These are phyloP conservation scores for Tieghemostelium lacteum DNA, from an alignment of 78 protist species.

Conservation along the genomic window DNA sequence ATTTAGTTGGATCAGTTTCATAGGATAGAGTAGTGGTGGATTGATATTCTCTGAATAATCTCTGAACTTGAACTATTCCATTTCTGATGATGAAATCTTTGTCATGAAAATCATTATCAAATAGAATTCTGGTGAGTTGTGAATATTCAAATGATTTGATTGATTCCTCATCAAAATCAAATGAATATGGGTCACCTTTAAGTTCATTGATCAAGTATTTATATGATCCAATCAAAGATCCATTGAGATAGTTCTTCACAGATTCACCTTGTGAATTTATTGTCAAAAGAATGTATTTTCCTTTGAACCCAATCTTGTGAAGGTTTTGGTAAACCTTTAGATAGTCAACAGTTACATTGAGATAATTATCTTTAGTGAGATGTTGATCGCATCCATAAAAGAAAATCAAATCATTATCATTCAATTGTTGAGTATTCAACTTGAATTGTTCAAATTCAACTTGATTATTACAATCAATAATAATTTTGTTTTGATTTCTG, in stretches of 20 bases:
- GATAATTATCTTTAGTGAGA: neutral
- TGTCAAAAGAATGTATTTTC: slow-evolving; percentile 4
- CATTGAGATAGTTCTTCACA: slow-evolving; percentile 1
- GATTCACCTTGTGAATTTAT: neutral
- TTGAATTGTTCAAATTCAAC: no score
- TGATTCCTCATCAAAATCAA: slow-evolving; percentile 36
- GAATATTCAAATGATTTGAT: no score
- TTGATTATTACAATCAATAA: no score
- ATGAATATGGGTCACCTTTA: neutral
- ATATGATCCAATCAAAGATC: slow-evolving; percentile 32
- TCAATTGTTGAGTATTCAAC: neutral
- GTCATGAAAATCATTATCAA: neutral
- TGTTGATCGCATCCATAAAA: neutral
- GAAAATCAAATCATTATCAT: neutral
- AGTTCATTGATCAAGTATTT: slow-evolving; percentile 32
- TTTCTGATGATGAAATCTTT: slow-evolving; percentile 18
- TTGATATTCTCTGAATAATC: slow-evolving; percentile 3
- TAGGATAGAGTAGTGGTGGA: neutral
- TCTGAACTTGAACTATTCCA: neutral
- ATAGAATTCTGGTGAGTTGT: neutral
- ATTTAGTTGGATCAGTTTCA: no score
- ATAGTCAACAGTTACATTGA: slow-evolving; percentile 9
- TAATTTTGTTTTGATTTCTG: no score
- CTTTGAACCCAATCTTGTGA: neutral
- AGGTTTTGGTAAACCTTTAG: slow-evolving; percentile 40